Evolutionary conservation across 140 eudicot genomes (phyloP).

Genomic region (Oenanthe javanica): DNA sequence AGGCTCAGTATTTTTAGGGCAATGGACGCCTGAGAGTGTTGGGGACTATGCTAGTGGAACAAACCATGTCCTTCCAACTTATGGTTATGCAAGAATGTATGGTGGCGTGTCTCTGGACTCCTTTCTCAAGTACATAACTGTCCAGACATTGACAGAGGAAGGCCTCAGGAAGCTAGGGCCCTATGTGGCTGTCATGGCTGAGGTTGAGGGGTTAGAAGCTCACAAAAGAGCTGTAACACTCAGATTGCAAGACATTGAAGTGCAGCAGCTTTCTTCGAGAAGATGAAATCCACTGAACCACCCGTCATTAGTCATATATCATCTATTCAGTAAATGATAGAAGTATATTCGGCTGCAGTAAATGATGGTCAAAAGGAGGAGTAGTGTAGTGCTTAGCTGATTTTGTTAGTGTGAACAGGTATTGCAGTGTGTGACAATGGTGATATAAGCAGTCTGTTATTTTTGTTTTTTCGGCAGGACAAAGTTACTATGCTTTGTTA

Average conservation of each 20-base stretch:
- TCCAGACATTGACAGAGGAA: slow-evolving; percentile 91
- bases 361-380: not conserved
- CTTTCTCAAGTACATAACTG: slow-evolving; percentile 85
- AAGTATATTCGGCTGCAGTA: not conserved
- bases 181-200: slow-evolving; percentile 87
- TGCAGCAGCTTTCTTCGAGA: slow-evolving; percentile 21
- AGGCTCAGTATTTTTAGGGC: slow-evolving; percentile 96
- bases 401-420: not conserved
- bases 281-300: slow-evolving; percentile 2
- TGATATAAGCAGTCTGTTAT: not conserved
- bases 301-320: not conserved
- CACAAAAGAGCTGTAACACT: slow-evolving; percentile 94
- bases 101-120: slow-evolving; percentile 93
- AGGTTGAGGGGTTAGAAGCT: slow-evolving; percentile 91
- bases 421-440: not conserved
- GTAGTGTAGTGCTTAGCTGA: not conserved
- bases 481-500: not conserved
- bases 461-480: not conserved
- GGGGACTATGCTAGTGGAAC: slow-evolving; percentile 99
- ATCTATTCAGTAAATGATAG: not conserved
- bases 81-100: slow-evolving; percentile 95
- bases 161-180: slow-evolving; percentile 87
- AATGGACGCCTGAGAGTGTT: slow-evolving; percentile 99
- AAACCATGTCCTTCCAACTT: slow-evolving; percentile 94
- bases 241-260: slow-evolving; percentile 71